Percentiles rank a stretch among this genome's conserved stretches.
Conservation (phyloP, 768 basidiomycete species). For the Dendrothele bispora region DNA sequence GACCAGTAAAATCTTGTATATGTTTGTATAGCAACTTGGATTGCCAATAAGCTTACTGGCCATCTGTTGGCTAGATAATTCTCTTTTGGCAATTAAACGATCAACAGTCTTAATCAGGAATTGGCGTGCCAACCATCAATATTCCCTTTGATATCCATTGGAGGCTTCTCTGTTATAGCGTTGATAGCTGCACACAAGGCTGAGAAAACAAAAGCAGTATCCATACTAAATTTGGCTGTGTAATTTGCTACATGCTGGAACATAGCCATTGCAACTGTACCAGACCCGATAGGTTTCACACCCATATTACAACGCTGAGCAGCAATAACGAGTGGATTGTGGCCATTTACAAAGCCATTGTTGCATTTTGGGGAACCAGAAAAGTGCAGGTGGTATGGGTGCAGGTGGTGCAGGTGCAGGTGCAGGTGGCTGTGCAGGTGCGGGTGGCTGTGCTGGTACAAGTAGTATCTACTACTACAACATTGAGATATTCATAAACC, state of each 20-base stretch:
- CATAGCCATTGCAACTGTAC: constrained; percentile 3
- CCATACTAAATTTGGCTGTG: not conserved
- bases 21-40: not conserved
- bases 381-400: too few species aligned
- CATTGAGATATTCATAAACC: too few species aligned
- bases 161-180: too few species aligned
- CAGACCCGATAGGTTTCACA: constrained; percentile 3
- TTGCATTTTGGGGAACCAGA: too few species aligned
- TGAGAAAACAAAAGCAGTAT: not conserved
- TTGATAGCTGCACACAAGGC: not conserved
- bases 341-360: not conserved
- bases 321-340: not conserved
- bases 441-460: too few species aligned
- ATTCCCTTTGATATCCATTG: not conserved
- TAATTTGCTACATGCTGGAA: constrained; percentile 1
- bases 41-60: not conserved
- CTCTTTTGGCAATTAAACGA: not conserved
- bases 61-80: not conserved
- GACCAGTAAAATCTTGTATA: not conserved
- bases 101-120: not conserved
- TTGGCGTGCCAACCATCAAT: not conserved
- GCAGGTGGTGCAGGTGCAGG: too few species aligned
- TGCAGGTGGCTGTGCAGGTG: too few species aligned
- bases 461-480: too few species aligned
- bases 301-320: constrained; percentile 2